These are phyloP conservation scores for Pythium pyrilobum DNA, from an alignment of 352 stramenopile genomes.

Conservation along the genomic window DNA sequence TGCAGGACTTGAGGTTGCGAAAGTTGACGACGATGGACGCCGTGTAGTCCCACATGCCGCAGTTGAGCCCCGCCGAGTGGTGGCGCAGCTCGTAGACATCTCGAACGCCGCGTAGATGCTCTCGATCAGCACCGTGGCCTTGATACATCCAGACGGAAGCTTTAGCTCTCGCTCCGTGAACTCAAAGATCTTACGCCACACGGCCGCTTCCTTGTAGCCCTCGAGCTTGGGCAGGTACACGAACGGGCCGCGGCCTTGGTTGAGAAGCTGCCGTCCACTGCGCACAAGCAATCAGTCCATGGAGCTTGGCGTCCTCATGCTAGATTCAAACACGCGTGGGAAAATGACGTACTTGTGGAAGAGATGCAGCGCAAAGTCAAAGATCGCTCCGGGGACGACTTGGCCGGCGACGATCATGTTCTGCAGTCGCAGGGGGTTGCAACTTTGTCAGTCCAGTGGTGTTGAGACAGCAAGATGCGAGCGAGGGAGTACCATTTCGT, in stretches of 20 bases:
- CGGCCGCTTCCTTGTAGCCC: constrained; percentile 88
- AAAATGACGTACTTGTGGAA: constrained; percentile 86
- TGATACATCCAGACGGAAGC: constrained; percentile 77
- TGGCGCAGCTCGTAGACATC: constrained; percentile 95
- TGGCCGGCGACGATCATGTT: constrained; percentile 89
- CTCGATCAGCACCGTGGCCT: constrained; percentile 93
- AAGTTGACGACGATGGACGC: constrained; percentile 96
- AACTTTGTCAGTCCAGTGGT: neutral
- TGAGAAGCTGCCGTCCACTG: constrained; percentile 68
- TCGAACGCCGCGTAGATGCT: constrained; percentile 96
- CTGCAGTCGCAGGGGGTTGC: constrained; percentile 19
- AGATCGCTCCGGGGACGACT: constrained; percentile 84
- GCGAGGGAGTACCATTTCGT: constrained; percentile 90
- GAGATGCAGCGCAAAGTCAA: constrained; percentile 95
- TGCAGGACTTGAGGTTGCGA: constrained; percentile 60
- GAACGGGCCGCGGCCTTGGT: constrained; percentile 82
- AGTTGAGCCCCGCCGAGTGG: constrained; percentile 95
- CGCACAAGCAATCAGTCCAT: neutral
- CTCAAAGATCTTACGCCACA: constrained; percentile 95
- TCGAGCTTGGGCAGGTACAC: constrained; percentile 95
- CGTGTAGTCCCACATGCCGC: constrained; percentile 97
- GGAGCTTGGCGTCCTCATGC: no score
- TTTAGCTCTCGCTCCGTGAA: constrained; percentile 85
- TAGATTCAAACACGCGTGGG: no score
- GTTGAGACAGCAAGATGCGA: no score